Evolutionary conservation across 2,329 filamentous ascomycete species (phyloP).

Genomic region (Aphanoascus verrucosus): DNA sequence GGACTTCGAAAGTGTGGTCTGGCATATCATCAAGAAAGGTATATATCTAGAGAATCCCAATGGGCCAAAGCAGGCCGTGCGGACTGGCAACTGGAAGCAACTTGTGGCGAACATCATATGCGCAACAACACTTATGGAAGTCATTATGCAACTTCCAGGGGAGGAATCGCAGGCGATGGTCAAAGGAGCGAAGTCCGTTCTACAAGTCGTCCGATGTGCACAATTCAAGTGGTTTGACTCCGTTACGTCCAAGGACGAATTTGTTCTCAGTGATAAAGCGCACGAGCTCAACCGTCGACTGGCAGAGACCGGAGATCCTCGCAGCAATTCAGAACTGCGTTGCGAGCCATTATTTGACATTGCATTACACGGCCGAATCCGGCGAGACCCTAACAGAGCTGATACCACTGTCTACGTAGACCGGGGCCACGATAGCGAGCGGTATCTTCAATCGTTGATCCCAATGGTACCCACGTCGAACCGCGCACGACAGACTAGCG

Average conservation of each 20-base stretch:
- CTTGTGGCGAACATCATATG: background rate
- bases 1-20: slow-evolving; percentile 3
- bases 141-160: background rate
- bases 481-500: too few species aligned
- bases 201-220: background rate
- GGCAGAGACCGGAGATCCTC: slow-evolving; percentile 7
- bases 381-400: too few species aligned
- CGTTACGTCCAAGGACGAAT: background rate
- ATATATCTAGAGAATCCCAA: slow-evolving; percentile 5
- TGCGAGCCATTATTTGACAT: slow-evolving; percentile 3
- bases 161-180: background rate
- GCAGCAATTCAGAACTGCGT: background rate
- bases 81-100: slow-evolving; percentile 4
- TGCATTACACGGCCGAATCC: background rate
- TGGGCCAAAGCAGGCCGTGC: slow-evolving; percentile 8
- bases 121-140: background rate
- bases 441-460: too few species aligned
- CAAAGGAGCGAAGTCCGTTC: background rate
- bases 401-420: too few species aligned
- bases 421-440: too few species aligned
- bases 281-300: slow-evolving; percentile 3
- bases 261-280: background rate
- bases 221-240: slow-evolving; percentile 5
- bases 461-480: too few species aligned
- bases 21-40: slow-evolving; percentile 12